A percentile compares a stretch with the other conserved stretches of the same genome.
These are phyloP conservation scores for Ophiostoma populinum DNA, from an alignment of 2,329 filamentous ascomycete genomes.

Conservation along the genomic window DNA sequence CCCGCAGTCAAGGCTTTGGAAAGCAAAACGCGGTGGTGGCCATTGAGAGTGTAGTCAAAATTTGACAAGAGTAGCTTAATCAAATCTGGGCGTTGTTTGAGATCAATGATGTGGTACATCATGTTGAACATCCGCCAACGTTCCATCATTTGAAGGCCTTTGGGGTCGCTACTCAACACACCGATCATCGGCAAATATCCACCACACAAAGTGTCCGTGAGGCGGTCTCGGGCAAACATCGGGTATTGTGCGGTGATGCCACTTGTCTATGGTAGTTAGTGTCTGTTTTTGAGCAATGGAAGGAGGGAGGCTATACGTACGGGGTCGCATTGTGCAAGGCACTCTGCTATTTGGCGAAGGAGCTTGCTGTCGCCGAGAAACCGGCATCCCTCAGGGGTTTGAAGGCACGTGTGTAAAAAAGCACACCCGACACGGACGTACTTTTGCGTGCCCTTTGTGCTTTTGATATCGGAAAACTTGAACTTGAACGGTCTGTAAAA, in stretches of 20 bases:
- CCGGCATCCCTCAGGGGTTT: constrained; percentile 67
- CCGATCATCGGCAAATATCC: constrained; percentile 93
- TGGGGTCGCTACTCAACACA: constrained; percentile 63
- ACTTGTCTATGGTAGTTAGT: constrained; percentile 32
- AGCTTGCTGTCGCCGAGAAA: constrained; percentile 88
- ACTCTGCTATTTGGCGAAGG: constrained; percentile 85
- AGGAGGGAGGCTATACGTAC: constrained; percentile 31
- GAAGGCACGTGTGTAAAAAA: constrained; percentile 69
- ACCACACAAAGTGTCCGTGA: constrained; percentile 72
- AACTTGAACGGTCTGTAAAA: constrained; percentile 97
- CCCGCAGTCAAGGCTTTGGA: constrained; percentile 88
- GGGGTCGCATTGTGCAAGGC: constrained; percentile 83
- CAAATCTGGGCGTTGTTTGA: constrained; percentile 78
- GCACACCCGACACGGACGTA: constrained; percentile 84
- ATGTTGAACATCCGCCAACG: constrained; percentile 98
- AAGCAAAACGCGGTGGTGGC: constrained; percentile 79
- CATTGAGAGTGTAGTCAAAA: constrained; percentile 79
- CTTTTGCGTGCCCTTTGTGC: constrained; percentile 82
- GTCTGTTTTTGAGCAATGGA: not conserved
- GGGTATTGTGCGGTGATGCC: constrained; percentile 67
- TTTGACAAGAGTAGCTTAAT: constrained; percentile 77
- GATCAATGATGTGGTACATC: constrained; percentile 95
- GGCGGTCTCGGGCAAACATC: constrained; percentile 71
- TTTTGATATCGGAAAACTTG: constrained; percentile 77
- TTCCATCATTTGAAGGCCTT: constrained; percentile 78